Conservation (phyloP, 2,329 filamentous ascomycete species). For the Colletotrichum musae region DNA sequence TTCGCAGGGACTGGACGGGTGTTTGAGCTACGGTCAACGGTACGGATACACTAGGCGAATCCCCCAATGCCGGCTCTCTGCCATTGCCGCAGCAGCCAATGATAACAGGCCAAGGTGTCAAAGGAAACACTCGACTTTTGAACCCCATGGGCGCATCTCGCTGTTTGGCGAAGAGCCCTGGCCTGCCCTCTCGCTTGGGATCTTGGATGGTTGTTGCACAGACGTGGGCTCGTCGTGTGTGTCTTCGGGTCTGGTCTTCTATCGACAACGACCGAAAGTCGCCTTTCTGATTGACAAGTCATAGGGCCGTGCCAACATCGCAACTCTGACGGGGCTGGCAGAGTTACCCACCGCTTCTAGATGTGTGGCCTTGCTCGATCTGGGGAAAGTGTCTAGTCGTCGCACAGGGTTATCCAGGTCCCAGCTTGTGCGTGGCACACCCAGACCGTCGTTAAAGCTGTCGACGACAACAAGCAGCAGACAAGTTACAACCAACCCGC, state of each 20-base stretch:
- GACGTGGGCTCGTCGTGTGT: slow-evolving; percentile 15
- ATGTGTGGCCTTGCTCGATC: slow-evolving; percentile 15
- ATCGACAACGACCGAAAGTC: neutral
- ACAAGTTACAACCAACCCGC: slow-evolving; percentile 12
- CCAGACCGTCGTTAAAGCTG: slow-evolving; percentile 25
- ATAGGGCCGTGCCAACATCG: neutral
- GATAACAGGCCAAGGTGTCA: slow-evolving; percentile 3
- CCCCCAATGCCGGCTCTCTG: neutral
- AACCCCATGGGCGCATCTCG: slow-evolving; percentile 32
- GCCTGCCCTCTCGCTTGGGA: slow-evolving; percentile 30
- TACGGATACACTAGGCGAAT: too few relatives aligned
- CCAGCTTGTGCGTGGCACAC: slow-evolving; percentile 36
- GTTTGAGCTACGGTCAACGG: too few relatives aligned
- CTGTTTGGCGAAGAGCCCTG: slow-evolving; percentile 26
- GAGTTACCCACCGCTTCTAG: slow-evolving; percentile 9
- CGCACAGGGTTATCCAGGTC: slow-evolving; percentile 36
- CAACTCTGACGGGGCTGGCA: neutral
- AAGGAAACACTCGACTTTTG: slow-evolving; percentile 26
- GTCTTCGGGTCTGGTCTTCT: neutral
- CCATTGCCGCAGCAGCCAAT: neutral
- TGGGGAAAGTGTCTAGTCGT: slow-evolving; percentile 26
- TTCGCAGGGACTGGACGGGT: too few relatives aligned
- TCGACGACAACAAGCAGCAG: slow-evolving; percentile 15
- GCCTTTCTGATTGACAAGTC: neutral
- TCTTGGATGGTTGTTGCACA: slow-evolving; percentile 35